These are phyloP conservation scores for Cucurbita argyrosperma DNA, from an alignment of 306 rosid species.

Conservation along the genomic window DNA sequence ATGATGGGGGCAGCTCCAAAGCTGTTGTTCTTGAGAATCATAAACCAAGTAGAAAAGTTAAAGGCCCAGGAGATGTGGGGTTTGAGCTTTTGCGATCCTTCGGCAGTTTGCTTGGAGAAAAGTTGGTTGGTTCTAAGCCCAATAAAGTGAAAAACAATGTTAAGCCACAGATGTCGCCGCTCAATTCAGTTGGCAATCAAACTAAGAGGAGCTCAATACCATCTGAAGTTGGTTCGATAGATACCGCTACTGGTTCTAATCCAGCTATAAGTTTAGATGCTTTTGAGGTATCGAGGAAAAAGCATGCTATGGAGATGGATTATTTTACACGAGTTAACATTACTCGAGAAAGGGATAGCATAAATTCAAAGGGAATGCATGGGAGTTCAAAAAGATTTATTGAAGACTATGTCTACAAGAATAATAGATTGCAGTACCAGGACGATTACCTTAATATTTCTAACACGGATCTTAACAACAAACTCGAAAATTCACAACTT, in stretches of 20 bases:
- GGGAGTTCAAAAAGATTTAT: constrained; percentile 10
- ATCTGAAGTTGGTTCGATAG: constrained; percentile 18
- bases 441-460: constrained; percentile 30
- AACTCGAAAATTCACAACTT: constrained; percentile 38
- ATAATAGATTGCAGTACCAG: constrained; percentile 28
- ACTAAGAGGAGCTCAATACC: constrained; percentile 14
- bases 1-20: constrained; percentile 28
- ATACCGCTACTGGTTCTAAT: constrained; percentile 21
- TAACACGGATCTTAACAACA: constrained; percentile 27
- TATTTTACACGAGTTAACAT: constrained; percentile 17
- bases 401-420: constrained; percentile 27
- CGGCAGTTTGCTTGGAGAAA: constrained; percentile 48
- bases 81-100: constrained; percentile 39
- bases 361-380: constrained; percentile 16
- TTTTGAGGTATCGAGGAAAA: constrained; percentile 15
- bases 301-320: constrained; percentile 16
- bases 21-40: constrained; percentile 30
- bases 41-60: constrained; percentile 36
- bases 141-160: constrained; percentile 29
- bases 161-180: constrained; percentile 18
- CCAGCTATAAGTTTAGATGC: constrained; percentile 14
- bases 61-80: constrained; percentile 47
- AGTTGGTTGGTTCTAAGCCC: constrained; percentile 24
- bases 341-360: constrained; percentile 14
- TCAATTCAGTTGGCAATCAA: constrained; percentile 20